Base-by-base conservation (phyloP, 371 early-diverging fungal genomes). In the Lichtheimia corymbifera region DNA sequence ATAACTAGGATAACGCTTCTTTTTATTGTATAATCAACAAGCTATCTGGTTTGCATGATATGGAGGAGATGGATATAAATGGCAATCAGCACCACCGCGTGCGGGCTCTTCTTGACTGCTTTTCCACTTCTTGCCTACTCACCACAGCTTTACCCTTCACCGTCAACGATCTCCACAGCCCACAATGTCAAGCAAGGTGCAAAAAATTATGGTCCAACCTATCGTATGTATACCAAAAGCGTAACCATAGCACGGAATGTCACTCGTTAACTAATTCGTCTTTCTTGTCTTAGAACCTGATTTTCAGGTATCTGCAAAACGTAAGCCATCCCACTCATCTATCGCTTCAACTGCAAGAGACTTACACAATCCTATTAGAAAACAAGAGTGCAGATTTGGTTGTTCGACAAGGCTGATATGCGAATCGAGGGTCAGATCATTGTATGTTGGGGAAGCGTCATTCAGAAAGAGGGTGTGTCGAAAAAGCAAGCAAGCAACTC, bases 141-240 rank as follows among this genome's bases (percentile, higher is more conserved):
- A 20, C 15, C 54, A 20, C 54, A 40, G 35, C 54, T 28, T 28
- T 20, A 40, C 54, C 40, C n/a, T 24, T 53, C 14, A 2, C 54
- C 27, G n/a, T 27, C 11, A n/a, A 22, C 54, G 18, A 27, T 54
- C 54, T 53, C 9, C 4, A 4, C 6, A 35, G 11, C 5, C 3
- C 59, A 73, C 63, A 61, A 92, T 91, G 91, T 84, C 93, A 61
- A 83, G 89, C 52, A 92, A 92, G 79, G 93, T 94, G 43, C 94
- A 94, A 71, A 93, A 93, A 84, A 89, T 94, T 80, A 94, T 97
- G 95, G 95, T 97, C 65, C 94, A 94, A 80, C 97, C 97, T 83
- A 97, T 97, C 83, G 90, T 90, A 83, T 75, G 85, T 78, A 20
- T 17, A 42, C 15, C 4, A 22, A 28, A 2, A 17, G 22, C 12